Evolutionary conservation across 1,139 yeast genomes (phyloP).

Genomic region (Suhomyces choctaworum): DNA sequence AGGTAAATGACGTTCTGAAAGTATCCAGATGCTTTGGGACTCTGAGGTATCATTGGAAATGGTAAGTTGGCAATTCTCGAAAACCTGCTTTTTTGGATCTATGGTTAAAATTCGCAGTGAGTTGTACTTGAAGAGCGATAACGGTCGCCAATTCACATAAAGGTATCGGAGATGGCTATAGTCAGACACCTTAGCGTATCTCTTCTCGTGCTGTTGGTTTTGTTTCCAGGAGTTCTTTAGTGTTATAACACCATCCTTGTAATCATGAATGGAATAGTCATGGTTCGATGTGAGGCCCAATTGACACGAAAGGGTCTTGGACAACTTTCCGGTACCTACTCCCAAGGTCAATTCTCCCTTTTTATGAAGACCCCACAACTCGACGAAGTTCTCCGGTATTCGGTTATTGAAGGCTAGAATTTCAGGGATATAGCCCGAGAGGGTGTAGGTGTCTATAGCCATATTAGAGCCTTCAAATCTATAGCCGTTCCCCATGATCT

Average conservation of each 20-base stretch:
- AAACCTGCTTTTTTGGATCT: constrained; percentile 20
- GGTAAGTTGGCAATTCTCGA: constrained; percentile 50
- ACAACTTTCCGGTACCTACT: constrained; percentile 63
- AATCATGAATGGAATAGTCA: constrained; percentile 57
- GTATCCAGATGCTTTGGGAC: constrained; percentile 46
- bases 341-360: constrained; percentile 52
- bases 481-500: constrained; percentile 61
- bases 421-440: constrained; percentile 79
- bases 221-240: constrained; percentile 60
- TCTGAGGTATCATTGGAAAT: constrained; percentile 35
- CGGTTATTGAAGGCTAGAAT: constrained; percentile 36
- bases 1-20: constrained; percentile 45
- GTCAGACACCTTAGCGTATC: constrained; percentile 28
- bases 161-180: constrained; percentile 53
- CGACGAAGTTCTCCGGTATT: constrained; percentile 24
- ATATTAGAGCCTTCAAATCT: constrained; percentile 75
- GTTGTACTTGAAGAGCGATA: constrained; percentile 27
- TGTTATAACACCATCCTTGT: constrained; percentile 17
- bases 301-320: constrained; percentile 35
- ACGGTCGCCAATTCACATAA: constrained; percentile 70
- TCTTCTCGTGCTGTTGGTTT: constrained; percentile 14
- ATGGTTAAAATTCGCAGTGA: constrained; percentile 38
- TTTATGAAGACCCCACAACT: constrained; percentile 35
- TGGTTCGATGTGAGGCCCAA: constrained; percentile 57
- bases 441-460: constrained; percentile 65